Evolutionary conservation across 2,329 filamentous ascomycete genomes (phyloP).

Genomic region (Cladophialophora yegresii): DNA sequence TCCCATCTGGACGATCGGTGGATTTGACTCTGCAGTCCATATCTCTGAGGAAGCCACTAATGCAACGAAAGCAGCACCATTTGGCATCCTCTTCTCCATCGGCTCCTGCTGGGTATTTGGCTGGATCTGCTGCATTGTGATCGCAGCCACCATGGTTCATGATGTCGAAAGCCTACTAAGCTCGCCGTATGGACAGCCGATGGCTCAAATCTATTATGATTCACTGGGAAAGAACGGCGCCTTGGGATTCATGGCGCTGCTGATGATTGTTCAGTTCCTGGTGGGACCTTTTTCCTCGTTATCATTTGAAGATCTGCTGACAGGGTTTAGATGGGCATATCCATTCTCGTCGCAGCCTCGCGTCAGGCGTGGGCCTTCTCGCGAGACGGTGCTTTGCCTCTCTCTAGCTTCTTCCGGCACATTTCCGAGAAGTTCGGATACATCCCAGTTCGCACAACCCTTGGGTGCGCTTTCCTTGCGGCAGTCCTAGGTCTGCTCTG

Average conservation of each 20-base stretch:
- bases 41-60: slow-evolving; percentile 65
- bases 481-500: slow-evolving; percentile 60
- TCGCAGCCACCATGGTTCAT: slow-evolving; percentile 59
- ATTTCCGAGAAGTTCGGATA: slow-evolving; percentile 59
- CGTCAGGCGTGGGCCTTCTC: slow-evolving; percentile 66
- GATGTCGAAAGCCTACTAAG: slow-evolving; percentile 54
- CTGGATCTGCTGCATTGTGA: slow-evolving; percentile 59
- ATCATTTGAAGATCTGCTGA: not conserved
- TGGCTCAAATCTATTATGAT: slow-evolving; percentile 48
- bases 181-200: slow-evolving; percentile 60
- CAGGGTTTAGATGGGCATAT: slow-evolving; percentile 26
- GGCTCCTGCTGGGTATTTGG: slow-evolving; percentile 60
- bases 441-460: slow-evolving; percentile 60
- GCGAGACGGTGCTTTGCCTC: slow-evolving; percentile 63
- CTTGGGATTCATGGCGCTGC: slow-evolving; percentile 59
- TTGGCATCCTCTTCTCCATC: slow-evolving; percentile 61
- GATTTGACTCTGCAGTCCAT: slow-evolving; percentile 56
- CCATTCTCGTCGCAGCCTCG: slow-evolving; percentile 57
- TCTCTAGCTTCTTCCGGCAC: slow-evolving; percentile 59
- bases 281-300: slow-evolving; percentile 49
- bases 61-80: slow-evolving; percentile 60
- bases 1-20: slow-evolving; percentile 63
- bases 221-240: slow-evolving; percentile 49
- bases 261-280: slow-evolving; percentile 64
- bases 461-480: slow-evolving; percentile 56